Base-by-base conservation (phyloP, 2,329 filamentous ascomycete species). In the Cercospora sp. region DNA sequence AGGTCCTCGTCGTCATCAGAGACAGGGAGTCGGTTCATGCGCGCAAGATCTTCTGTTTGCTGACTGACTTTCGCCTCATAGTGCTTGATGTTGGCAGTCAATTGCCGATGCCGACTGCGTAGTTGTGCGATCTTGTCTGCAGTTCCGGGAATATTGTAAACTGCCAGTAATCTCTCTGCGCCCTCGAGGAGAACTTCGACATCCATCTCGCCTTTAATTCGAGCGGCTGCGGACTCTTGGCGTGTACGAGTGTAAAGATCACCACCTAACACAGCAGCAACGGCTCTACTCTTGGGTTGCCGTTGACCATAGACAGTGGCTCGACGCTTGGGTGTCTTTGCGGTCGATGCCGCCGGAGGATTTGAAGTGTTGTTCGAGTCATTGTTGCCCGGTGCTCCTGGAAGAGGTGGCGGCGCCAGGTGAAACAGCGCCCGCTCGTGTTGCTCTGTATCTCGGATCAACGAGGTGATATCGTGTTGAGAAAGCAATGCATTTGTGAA, bases 391-490 rank as follows among this genome's bases (percentile, higher is more conserved):
- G 74, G 73, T 78, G 84, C 79, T 77, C 83, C 70, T 76, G 80
- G 61, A 75, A 82, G 48, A 76, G 85, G 85, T 0, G 91, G 88
- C 0, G 91, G 89, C 0, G 94, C 93, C 0, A 97, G 90, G 42
- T 94, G 96, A 83, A 98, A 99, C 18, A 99, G 88, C 6, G 94
- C 94, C 75, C 94, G 91, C 80, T 99, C 95, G 81, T 98, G 94
- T 23, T 91, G 83, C 80, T 99, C 95, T 3, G 94, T 97, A 79
- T 99, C 95, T 69, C 95, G 91, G 76, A 99, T 97, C 59, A 99
- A 84, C 12, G 92, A 88, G 3, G 95, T 98, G 74, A 99, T 98
- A 79, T 99, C 95, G 79, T 94, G 90, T 61, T 72, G 67, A 66
- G 90, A 89, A 60, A 98, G 89, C 45, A 99, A 86, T 36, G 95